Conservation (phyloP, 78 protist genomes). For the Bodo saltans region DNA sequence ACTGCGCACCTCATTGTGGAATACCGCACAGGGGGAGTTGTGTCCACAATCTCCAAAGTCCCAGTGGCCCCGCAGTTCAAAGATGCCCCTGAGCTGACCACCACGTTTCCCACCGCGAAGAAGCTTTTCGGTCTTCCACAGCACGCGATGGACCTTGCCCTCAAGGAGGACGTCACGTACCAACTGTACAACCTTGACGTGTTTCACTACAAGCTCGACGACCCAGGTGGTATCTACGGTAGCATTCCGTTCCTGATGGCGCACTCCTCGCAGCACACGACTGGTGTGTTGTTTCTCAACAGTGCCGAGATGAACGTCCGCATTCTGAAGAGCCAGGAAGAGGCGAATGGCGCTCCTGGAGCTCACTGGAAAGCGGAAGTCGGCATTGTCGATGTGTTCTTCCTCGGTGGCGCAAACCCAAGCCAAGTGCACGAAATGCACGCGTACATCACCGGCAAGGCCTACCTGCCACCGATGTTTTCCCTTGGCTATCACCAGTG, state of each 20-base stretch:
- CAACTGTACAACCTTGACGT: conserved; percentile 94
- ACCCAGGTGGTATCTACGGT: conserved; percentile 89
- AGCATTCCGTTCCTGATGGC: conserved; percentile 84
- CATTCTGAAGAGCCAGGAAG: conserved; percentile 23
- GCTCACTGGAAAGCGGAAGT: conserved; percentile 84
- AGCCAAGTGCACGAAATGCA: conserved; percentile 57
- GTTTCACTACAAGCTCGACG: conserved; percentile 83
- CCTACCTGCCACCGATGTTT: conserved; percentile 84
- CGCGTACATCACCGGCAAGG: conserved; percentile 74
- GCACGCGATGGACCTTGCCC: conserved; percentile 66
- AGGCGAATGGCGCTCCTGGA: conserved; percentile 12
- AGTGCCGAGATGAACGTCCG: conserved; percentile 91
- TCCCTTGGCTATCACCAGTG: conserved; percentile 97
- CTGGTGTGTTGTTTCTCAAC: conserved; percentile 80
- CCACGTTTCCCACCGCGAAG: conserved; percentile 52
- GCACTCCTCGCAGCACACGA: background rate
- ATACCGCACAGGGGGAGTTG: no score
- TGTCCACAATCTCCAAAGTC: no score
- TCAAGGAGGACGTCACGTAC: conserved; percentile 62
- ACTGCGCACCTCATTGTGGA: no score
- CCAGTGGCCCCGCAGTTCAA: no score
- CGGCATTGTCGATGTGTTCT: conserved; percentile 82
- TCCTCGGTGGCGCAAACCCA: conserved; percentile 78
- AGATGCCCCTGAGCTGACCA: no score
- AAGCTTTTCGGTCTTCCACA: conserved; percentile 89